Evolutionary conservation across 148 eudicot species (phyloP), one percentile per base, ranked within the genome.

Genomic region (Cornus controversa): DNA sequence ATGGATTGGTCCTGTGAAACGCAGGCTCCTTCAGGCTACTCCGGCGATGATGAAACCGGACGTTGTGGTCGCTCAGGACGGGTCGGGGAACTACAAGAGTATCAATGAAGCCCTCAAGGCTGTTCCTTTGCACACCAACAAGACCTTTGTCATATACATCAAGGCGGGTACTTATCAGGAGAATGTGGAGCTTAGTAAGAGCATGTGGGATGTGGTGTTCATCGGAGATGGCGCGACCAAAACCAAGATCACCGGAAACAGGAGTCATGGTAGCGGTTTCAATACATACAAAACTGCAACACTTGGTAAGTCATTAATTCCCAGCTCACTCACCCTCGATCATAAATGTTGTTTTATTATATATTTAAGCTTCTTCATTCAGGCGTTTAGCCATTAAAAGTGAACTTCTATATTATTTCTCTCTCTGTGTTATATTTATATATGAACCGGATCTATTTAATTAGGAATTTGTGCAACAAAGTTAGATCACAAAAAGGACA

Each of bases 141-240:
- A 79, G 54, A 75, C 87, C 0, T 85, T 85, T 47, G 86, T 91
- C 24, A 90, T 91, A n/a, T 66, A 79, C 75, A 83, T 91, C 1
- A 91, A 86, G 85, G 86, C 84, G 50, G 96, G 96, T 10, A 65
- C 81, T 0, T 91, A 91, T 50, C 78, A 82, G 6, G 96, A 91
- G 66, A 24, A 66, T 22, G 85, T 91, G 57, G 75, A 57, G 11
- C 82, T 91, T 18, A 84, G 83, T 15, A 78, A 69, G 50, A 69
- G 67, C 0, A 82, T 81, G 77, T 68, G 69, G 70, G 73, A 88
- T 77, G 81, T 91, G n/a, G 82, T 86, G 72, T 77, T 91, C 6
- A 16, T 91, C 20, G 96, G 96, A 31, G 93, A 91, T 64, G 96
- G 96, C 24, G 85, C 92, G 1, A 73, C 75, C 2, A 85, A 81